Base-by-base conservation (phyloP, 495 filamentous ascomycete genomes). In the Amphirosellinia nigrospora region DNA sequence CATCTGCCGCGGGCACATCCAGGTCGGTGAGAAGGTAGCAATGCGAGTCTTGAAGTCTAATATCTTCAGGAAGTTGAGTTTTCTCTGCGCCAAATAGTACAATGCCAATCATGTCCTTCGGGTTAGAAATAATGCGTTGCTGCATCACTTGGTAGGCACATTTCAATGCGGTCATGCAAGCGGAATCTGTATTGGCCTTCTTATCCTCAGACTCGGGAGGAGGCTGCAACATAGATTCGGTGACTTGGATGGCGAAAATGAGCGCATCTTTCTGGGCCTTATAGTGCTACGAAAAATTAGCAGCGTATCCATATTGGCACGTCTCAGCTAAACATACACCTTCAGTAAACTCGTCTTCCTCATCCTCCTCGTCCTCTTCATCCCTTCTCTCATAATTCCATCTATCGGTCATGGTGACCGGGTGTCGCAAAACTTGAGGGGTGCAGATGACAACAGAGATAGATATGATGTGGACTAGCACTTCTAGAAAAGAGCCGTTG, bases 41-140 rank as follows among this genome's bases (percentile, higher is more conserved):
- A 78, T 97, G 91, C 4, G 94, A 92, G 77, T 97, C 97, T 46
- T 88, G 87, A 6, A 90, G 82, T 26, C 87, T 83, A 50, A 89
- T 36, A 32, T 58, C 86, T 56, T 91, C 89, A 23, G 88, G 87
- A 74, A 96, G 95, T 73, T 92, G 95, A 21, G 94, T 92, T 76
- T 93, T 87, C 77, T 96, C 85, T 0, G 95, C 98, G 15, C 94
- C 94, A 71, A 96, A 98, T 9, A 99, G 87, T n/a, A 99, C 78
- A 10, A 99, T 91, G 4, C 95, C 95, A 84, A 99, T 97, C 95
- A 98, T 97, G 73, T 98, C 96, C 75, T 90, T 93, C 0, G 96
- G 96, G 71, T 94, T 94, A 3, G 94, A 94, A 75, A 99, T 98
- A 74, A 99, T 98, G 68, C 96, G 91, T 80, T 97, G 95, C 81